phyloP scores from a whole-genome alignment of 2,329 filamentous ascomycete genomes.

The Penicillium olsonii region DNA sequence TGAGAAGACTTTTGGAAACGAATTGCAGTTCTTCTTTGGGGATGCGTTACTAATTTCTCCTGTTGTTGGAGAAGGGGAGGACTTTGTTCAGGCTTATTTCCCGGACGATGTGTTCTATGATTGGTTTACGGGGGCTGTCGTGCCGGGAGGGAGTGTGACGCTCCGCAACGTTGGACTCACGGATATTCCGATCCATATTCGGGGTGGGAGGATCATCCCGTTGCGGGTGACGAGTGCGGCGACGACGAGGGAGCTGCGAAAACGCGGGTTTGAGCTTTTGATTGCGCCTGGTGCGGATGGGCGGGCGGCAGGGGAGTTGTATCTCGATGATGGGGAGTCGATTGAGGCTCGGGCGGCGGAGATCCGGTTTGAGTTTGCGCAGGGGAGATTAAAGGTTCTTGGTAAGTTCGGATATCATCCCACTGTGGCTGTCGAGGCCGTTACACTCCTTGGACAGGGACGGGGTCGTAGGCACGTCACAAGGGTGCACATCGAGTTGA shows the following conservation, averaged over 20 bases:
- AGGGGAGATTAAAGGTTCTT: conserved; percentile 42
- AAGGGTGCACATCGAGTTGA: conserved; percentile 24
- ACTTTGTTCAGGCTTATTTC: conserved; percentile 57
- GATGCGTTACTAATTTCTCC: conserved; percentile 59
- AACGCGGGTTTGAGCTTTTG: conserved; percentile 69
- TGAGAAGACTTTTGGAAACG: conserved; percentile 52
- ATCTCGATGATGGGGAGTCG: conserved; percentile 75
- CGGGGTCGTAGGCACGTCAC: conserved; percentile 23
- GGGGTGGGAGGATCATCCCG: conserved; percentile 63
- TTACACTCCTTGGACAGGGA: conserved; percentile 33
- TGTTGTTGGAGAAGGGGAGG: conserved; percentile 54
- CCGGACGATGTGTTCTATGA: conserved; percentile 63
- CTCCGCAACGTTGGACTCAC: conserved; percentile 50
- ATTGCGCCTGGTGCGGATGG: conserved; percentile 66
- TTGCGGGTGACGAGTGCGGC: conserved; percentile 55
- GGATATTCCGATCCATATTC: conserved; percentile 64
- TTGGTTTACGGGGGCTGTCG: conserved; percentile 56
- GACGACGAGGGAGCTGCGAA: conserved; percentile 62
- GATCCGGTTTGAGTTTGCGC: conserved; percentile 61
- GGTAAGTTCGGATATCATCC: conserved; percentile 31
- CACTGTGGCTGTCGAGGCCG: conserved; percentile 33
- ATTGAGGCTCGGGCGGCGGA: conserved; percentile 62
- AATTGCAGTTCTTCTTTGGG: conserved; percentile 63
- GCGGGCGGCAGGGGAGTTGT: conserved; percentile 66
- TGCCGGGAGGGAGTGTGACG: conserved; percentile 45